Evolutionary conservation across 495 filamentous ascomycete species (phyloP), one percentile per base, ranked within the genome.

Genomic region (Penicillium steckii): DNA sequence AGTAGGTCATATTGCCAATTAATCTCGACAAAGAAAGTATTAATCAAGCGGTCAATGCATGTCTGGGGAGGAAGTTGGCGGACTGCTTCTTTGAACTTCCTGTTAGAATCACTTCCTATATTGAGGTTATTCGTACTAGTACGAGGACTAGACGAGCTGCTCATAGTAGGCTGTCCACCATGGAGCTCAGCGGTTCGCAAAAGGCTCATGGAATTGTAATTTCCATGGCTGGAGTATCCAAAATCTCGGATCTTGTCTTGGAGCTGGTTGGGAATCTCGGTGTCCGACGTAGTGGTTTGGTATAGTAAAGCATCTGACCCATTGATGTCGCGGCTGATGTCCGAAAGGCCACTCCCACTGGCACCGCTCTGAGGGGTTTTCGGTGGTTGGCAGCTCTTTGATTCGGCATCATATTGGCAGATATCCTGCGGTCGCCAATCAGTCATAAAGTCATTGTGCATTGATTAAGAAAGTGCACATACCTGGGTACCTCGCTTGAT

Each of bases 1-100:
- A 85, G 61, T 26, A 72, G 67, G 33, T 69, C 77, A 50, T 86
- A 85, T 46, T 80, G 75, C 75, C 80, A 82, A 61, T 85, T 85
- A 52, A 84, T 76, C 15, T 78, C 74, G 4, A 55, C 50, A 53
- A 86, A 84, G 65, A 77, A 86, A 3, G 79, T 66, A 4, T 72
- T 70, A 4, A 80, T 65, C 38, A 86, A 70, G 48, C 75, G 68
- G 25, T 80, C 73, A 47, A 80, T 74, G 61, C 75, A 78, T n/a
- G 65, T 61, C 43, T 73, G 67, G 1, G 80, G 65, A 1, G 83
- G 83, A 0, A 85, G 67, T 40, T 78, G 74, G 26, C 81, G 70
- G 38, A 82, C 73, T 9, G 77, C 53, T 23, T 69, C 67, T 53
- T 78, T 80, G 64, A 80, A 84, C 55, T 74, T 77, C 56, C 22